phyloP scores from a whole-genome alignment of 495 filamentous ascomycete species.

The Glutinoglossum americanum region DNA sequence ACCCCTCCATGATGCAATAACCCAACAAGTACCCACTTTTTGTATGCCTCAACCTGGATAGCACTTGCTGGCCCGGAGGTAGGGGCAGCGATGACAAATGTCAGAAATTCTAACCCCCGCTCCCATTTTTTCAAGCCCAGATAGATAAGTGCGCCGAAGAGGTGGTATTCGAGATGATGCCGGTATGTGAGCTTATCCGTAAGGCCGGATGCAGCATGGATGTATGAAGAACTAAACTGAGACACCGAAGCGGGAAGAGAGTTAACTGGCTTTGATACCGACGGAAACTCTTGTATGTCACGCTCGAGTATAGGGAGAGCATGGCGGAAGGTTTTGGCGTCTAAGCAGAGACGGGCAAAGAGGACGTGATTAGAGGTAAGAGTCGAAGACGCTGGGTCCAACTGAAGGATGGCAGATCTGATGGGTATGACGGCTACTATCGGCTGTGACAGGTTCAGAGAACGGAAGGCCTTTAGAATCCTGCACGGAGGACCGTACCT shows the following conservation, averaged over 20 bases:
- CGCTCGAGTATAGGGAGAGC: constrained; percentile 48
- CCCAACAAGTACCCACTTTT: constrained; percentile 74
- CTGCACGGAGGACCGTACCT: constrained; percentile 17
- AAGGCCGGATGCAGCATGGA: constrained; percentile 22
- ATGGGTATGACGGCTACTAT: constrained; percentile 36
- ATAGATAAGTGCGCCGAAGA: constrained; percentile 59
- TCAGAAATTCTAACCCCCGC: constrained; percentile 48
- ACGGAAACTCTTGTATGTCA: constrained; percentile 43
- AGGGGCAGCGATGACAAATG: constrained; percentile 44
- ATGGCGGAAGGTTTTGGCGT: constrained; percentile 26
- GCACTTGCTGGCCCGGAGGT: constrained; percentile 35
- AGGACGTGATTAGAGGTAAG: constrained; percentile 46
- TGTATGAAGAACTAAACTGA: constrained; percentile 4
- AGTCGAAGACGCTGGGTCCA: constrained; percentile 48
- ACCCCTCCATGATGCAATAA: constrained; percentile 52
- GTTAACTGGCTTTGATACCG: constrained; percentile 10
- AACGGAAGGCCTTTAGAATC: background rate
- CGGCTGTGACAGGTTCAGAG: constrained; percentile 22
- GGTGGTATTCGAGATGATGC: constrained; percentile 54
- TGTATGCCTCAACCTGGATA: constrained; percentile 77
- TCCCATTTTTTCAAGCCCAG: constrained; percentile 50
- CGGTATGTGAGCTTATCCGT: constrained; percentile 31
- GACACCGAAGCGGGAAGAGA: constrained; percentile 7
- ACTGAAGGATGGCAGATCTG: constrained; percentile 40
- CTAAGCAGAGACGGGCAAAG: constrained; percentile 38